Base-by-base conservation (phyloP, 2,329 filamentous ascomycete species). In the Phialophora chinensis region DNA sequence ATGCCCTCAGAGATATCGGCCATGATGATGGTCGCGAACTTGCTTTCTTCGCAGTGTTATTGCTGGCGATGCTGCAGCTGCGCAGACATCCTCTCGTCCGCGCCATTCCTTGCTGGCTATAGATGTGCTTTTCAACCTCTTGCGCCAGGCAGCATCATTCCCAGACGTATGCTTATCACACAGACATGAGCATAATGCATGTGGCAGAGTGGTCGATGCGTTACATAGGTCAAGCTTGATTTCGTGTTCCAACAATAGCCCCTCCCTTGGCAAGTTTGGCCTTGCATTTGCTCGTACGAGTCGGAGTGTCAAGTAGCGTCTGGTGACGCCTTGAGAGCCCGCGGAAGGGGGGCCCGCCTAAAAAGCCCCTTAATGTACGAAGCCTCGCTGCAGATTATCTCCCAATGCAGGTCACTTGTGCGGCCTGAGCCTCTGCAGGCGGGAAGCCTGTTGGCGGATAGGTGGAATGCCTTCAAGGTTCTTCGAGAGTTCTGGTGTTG, bases 231-330 rank as follows among this genome's bases (percentile, higher is more conserved):
- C 49, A 52, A 27, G 49, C 49, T 52, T 17, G 49, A 52, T 7
- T 27, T 52, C 23, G 49, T 27, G 49, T 29, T 52, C 49, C 49
- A 52, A 52, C 27, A 52, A 52, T 52, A 52, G 23, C 49, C 49
- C 49, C 49, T n/a, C 49, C 49, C 49, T 52, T 52, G 49, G 49
- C 49, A 52, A 25, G 23, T 27, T 52, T 23, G 49, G 49, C 49
- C 49, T 17, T 52, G 25, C 14, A 8, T 44, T 44, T 44, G 38
- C 38, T 44, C 1, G 38, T 5, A 17, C 12, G 35, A 38, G 38
- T 5, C 6, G 2, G 35, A 38, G 35, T 4, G 3, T 17, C 11
- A 6, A 17, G 35, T 38, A 42, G 38, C 11, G 7, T n/a, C 14
- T 7, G 14, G 38, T 42, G 38, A n/a, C 17, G 38, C 38, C 6